Evolutionary conservation across 176 grass and related monocot species (phyloP), one percentile per base, ranked within the genome.

Genomic region (Musa beccarii): DNA sequence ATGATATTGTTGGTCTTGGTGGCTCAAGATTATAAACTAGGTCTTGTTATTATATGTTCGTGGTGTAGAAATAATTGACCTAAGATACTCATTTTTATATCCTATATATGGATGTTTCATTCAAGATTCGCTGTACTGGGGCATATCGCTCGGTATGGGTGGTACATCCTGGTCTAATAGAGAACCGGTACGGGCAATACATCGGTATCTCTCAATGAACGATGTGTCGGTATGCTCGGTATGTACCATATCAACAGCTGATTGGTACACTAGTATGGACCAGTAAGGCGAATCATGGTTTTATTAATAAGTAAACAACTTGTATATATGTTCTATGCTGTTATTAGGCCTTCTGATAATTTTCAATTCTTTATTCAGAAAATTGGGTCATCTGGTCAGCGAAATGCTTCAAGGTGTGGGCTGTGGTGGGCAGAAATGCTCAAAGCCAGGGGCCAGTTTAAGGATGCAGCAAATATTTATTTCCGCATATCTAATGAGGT

Each of bases 361-460:
- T 80, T 70, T 69, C 49, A 14, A 80, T 12, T 79, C 43, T 82
- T 43, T 85, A 63, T 87, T 63, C 88, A 94, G 95, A 94, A 84
- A 82, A 81, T 91, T 81, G 95, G 90, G 78, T 80, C 90, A 11
- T 89, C 88, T 64, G 83, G 90, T 43, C 84, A 93, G 76, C 91
- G 95, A 89, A 84, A 99, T 84, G 86, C 95, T 74, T 83, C 90
- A 69, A 99, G 95, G 87, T 94, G 95, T 80, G 95, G 95, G 13
- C 81, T 99, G 66, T 99, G 88, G 95, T 99, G 90, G 90, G 91
- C 95, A 69, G 95, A 99, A 76, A 99, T 99, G 95, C 90, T 94
- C 61, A 94, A 99, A 86, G 81, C 90, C 59, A 91, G 83, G 69
- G 85, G 83, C 29, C 95, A 94, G 15, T 91, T 86, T 66, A 94